Percentiles rank a stretch among this genome's conserved stretches.
Conservation (phyloP, 1,284 basidiomycete genomes). For the Vanrija sp. region DNA sequence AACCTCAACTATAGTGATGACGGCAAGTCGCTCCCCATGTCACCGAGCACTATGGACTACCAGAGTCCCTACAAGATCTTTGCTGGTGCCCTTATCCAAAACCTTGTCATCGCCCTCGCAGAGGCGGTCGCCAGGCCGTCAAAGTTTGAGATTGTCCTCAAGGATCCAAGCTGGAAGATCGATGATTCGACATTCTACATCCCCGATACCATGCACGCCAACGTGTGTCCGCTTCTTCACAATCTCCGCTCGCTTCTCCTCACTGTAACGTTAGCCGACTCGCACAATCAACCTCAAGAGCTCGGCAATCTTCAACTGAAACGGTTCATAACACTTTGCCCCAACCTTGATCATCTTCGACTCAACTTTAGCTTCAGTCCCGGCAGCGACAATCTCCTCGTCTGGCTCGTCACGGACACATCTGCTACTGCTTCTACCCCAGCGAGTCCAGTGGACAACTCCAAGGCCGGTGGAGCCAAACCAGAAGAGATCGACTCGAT, state of each 20-base stretch:
- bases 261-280: background rate
- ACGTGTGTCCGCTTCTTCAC: background rate
- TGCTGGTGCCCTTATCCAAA: constrained; percentile 1
- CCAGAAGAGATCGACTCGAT: no score
- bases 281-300: background rate
- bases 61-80: background rate
- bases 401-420: constrained; percentile 1
- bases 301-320: background rate
- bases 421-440: no score
- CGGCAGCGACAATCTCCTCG: background rate
- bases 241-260: constrained; percentile 9
- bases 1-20: no score
- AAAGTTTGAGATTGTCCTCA: constrained; percentile 6
- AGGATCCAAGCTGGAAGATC: background rate
- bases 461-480: no score
- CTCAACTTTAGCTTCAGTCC: constrained; percentile 1
- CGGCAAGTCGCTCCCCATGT: background rate
- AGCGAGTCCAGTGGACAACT: no score
- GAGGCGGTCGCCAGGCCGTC: background rate
- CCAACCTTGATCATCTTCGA: constrained; percentile 8
- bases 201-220: background rate
- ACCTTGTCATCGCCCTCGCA: background rate
- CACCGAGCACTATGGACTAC: no score
- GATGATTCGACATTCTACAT: background rate
- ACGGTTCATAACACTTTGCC: constrained; percentile 1